phyloP scores from a whole-genome alignment of 257 asterid genomes.

The Ligustrum vulgare region DNA sequence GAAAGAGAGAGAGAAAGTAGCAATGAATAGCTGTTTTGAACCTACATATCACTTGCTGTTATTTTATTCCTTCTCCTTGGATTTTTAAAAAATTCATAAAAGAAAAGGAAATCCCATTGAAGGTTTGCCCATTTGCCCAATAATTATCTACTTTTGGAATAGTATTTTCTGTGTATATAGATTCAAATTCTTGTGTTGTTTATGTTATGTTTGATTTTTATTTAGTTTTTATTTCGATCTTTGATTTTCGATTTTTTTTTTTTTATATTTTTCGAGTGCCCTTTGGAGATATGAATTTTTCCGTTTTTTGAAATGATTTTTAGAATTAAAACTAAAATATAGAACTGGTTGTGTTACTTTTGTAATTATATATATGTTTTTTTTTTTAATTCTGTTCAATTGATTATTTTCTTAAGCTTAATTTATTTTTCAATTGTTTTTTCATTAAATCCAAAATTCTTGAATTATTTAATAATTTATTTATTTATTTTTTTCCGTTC shows the following conservation, averaged over 20 bases:
- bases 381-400: not conserved
- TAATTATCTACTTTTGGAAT: not conserved
- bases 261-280: not conserved
- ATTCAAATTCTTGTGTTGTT: not conserved
- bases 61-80: constrained; percentile 15
- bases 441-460: constrained; percentile 1
- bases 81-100: constrained; percentile 15
- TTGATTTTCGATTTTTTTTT: not conserved
- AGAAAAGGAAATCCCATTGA: not conserved
- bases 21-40: no score
- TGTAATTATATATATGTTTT: not conserved
- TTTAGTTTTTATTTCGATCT: not conserved
- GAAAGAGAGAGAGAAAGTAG: no score
- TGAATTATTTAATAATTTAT: not conserved
- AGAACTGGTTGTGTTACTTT: not conserved
- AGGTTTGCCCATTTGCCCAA: not conserved
- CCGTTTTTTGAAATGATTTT: not conserved
- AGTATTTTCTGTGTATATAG: not conserved
- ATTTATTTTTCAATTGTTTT: not conserved
- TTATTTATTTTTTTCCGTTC: not conserved
- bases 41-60: not conserved
- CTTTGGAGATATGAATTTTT: not conserved
- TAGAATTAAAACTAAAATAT: not conserved
- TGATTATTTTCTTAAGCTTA: not conserved
- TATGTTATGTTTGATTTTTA: not conserved